Percentiles rank a stretch among this genome's conserved stretches.
phyloP scores from a whole-genome alignment of 352 stramenopile species.

The Lagenidium giganteum region DNA sequence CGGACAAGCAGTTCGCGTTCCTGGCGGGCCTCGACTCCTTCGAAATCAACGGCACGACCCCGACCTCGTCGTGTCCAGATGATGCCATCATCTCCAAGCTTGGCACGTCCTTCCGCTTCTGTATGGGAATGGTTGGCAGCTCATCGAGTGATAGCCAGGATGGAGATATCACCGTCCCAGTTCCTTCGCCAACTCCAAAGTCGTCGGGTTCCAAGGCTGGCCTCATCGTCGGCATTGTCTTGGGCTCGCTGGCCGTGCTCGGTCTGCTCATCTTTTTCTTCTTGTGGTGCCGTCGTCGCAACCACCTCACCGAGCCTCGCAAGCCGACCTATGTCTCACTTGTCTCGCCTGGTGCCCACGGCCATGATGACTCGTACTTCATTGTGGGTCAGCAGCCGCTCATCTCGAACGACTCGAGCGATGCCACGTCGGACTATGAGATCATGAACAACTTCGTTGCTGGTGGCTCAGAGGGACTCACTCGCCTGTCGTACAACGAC shows the following conservation, averaged over 20 bases:
- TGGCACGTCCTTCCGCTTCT: slow-evolving; percentile 61
- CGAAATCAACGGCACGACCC: slow-evolving; percentile 42
- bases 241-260: slow-evolving; percentile 11
- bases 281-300: slow-evolving; percentile 10
- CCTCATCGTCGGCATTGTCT: slow-evolving; percentile 13
- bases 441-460: slow-evolving; percentile 50
- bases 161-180: neutral
- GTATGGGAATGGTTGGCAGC: slow-evolving; percentile 15
- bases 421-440: slow-evolving; percentile 58
- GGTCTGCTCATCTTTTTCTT: slow-evolving; percentile 7
- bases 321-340: slow-evolving; percentile 20
- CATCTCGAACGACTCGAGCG: slow-evolving; percentile 53
- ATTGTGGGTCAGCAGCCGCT: no score
- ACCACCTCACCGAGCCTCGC: slow-evolving; percentile 7
- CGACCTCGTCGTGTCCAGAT: slow-evolving; percentile 43
- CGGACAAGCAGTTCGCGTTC: slow-evolving; percentile 40
- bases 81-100: slow-evolving; percentile 33
- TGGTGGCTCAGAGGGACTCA: slow-evolving; percentile 65
- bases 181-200: neutral
- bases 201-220: slow-evolving; percentile 5
- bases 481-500: slow-evolving; percentile 61
- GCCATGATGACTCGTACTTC: slow-evolving; percentile 8
- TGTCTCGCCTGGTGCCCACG: slow-evolving; percentile 8
- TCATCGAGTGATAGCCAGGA: slow-evolving; percentile 11
- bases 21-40: slow-evolving; percentile 46